A percentile compares a stretch with the other conserved stretches of the same genome.
Evolutionary conservation across 2,329 filamentous ascomycete genomes (phyloP).

Genomic region (Colletotrichum tropicale): DNA sequence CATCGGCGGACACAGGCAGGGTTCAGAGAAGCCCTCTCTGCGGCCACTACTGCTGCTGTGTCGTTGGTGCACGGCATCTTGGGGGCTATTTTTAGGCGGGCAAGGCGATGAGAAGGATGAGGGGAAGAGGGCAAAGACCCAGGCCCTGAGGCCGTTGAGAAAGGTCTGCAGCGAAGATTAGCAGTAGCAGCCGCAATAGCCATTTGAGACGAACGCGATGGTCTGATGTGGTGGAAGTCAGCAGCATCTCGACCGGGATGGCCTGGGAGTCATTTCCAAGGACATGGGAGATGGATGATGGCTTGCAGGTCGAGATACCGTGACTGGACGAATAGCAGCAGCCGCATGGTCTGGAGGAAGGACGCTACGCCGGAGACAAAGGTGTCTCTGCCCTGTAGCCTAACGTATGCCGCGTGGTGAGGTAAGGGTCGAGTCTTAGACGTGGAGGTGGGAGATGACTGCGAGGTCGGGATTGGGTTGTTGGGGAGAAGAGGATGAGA

Average conservation of each 20-base stretch:
- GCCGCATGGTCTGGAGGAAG: background rate
- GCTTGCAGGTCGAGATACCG: background rate
- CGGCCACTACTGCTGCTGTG: background rate
- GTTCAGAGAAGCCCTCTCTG: background rate
- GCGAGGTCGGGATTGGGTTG: conserved; percentile 13
- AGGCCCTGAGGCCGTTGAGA: background rate
- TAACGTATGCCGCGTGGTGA: background rate
- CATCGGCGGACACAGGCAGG: background rate
- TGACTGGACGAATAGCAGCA: background rate
- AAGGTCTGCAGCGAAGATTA: background rate
- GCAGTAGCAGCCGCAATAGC: background rate
- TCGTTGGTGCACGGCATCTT: background rate
- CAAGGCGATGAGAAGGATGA: background rate
- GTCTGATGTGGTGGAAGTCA: conserved; percentile 7
- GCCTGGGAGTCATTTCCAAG: background rate
- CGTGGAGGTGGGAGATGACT: background rate
- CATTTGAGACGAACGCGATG: conserved; percentile 10
- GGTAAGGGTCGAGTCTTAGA: background rate
- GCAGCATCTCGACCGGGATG: background rate
- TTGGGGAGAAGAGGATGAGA: background rate
- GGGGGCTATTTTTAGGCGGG: conserved; percentile 15
- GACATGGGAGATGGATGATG: conserved; percentile 10
- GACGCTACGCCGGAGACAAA: background rate
- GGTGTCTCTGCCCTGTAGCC: background rate
- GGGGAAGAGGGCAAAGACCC: background rate